phyloP scores from a whole-genome alignment of 129 eudicot species.

The Silybum marianum region DNA sequence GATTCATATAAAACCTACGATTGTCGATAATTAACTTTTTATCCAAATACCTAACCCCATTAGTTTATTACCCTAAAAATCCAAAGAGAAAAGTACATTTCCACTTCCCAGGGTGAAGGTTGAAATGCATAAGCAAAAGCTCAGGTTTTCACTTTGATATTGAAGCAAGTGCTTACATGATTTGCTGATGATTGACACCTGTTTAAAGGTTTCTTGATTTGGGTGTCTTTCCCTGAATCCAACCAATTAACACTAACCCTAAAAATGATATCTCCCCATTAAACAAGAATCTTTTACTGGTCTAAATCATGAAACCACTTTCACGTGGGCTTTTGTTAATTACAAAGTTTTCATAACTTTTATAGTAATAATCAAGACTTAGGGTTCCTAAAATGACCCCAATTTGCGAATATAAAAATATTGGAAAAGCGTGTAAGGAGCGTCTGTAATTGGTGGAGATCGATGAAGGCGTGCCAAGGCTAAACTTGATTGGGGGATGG shows the following conservation, averaged over 20 bases:
- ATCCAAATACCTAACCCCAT: no score
- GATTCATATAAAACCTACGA: no score
- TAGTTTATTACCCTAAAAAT: not conserved
- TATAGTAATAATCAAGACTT: conserved; percentile 18
- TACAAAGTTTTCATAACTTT: conserved; percentile 34
- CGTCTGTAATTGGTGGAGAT: conserved; percentile 32
- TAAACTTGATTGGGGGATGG: conserved; percentile 35
- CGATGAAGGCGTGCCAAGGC: conserved; percentile 46
- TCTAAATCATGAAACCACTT: conserved; percentile 30
- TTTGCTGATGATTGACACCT: conserved; percentile 93
- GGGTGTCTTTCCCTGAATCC: conserved; percentile 31
- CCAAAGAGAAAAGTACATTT: not conserved
- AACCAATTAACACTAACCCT: conserved; percentile 17
- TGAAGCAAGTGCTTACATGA: conserved; percentile 35
- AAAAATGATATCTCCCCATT: conserved; percentile 12
- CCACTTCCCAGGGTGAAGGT: not conserved
- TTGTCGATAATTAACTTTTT: no score
- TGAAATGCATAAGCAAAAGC: not conserved
- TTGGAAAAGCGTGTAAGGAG: conserved; percentile 19
- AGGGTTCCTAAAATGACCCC: conserved; percentile 10
- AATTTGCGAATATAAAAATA: conserved; percentile 7
- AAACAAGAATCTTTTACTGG: conserved; percentile 62
- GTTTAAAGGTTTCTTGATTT: conserved; percentile 44
- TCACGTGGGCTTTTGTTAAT: conserved; percentile 72
- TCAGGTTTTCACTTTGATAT: conserved; percentile 15